Percentiles rank a stretch among this genome's conserved stretches.
Conservation (phyloP, 1,284 basidiomycete species). For the Neolentinus lepideus region DNA sequence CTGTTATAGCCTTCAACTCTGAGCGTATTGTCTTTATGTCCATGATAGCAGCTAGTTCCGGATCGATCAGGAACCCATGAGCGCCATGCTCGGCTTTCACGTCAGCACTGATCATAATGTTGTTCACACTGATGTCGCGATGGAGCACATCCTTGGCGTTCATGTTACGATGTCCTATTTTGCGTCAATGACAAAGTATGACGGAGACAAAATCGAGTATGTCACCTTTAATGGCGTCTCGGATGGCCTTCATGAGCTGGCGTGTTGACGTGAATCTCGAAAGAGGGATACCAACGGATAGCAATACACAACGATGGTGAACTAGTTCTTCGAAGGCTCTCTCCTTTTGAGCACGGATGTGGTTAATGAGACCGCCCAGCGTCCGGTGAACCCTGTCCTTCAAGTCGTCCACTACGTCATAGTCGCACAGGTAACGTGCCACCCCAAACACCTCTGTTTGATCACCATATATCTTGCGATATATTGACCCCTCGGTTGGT, state of each 20-base stretch:
- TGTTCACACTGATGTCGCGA: neutral
- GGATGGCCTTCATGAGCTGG: neutral
- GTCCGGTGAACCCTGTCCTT: neutral
- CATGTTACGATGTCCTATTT: neutral
- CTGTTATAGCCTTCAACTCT: neutral
- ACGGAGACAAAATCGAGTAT: neutral
- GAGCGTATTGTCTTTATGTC: neutral
- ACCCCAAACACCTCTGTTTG: neutral
- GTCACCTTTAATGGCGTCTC: neutral
- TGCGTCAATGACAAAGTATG: neutral
- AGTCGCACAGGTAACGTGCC: neutral
- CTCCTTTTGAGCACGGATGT: neutral
- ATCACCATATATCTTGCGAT: neutral
- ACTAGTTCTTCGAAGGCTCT: neutral
- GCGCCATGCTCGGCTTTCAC: neutral
- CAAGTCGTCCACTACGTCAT: neutral
- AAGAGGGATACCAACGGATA: neutral
- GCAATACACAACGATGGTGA: neutral
- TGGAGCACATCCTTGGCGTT: neutral
- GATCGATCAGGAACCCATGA: neutral
- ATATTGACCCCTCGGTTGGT: neutral
- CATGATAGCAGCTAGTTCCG: neutral
- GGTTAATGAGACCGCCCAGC: neutral
- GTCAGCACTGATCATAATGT: neutral
- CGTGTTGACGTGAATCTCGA: neutral